A percentile compares a stretch with the other conserved stretches of the same genome.
Conservation (phyloP, 208 protist species). For the Kentomonas sorsogonicus region DNA sequence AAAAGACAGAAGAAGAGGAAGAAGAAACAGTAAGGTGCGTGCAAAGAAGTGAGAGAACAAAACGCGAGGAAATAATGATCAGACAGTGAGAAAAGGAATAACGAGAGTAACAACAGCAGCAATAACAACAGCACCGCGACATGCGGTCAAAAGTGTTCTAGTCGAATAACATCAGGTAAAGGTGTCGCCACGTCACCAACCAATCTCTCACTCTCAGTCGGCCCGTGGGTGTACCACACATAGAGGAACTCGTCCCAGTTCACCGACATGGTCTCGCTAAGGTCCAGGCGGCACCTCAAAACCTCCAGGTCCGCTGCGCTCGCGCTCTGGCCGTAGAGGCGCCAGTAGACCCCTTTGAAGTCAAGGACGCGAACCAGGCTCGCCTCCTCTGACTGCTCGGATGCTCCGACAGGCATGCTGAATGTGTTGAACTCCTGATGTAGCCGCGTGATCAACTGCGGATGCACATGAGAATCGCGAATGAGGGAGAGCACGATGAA, state of each 20-base stretch:
- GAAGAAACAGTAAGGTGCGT: slow-evolving; percentile 11
- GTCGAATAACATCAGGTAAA: no score
- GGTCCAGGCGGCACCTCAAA: slow-evolving; percentile 28
- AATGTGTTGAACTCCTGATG: slow-evolving; percentile 56
- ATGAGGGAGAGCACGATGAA: slow-evolving; percentile 60
- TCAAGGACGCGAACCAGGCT: no score
- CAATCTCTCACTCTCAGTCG: slow-evolving; percentile 9
- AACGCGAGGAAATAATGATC: not conserved
- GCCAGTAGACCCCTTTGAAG: not conserved
- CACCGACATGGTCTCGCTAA: slow-evolving; percentile 51
- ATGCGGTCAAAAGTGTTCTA: not conserved
- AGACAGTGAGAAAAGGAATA: not conserved
- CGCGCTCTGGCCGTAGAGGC: slow-evolving; percentile 29
- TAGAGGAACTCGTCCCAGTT: slow-evolving; percentile 79
- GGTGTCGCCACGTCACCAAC: not conserved
- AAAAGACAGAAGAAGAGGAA: not conserved
- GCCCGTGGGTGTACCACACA: slow-evolving; percentile 40
- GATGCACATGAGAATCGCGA: slow-evolving; percentile 43
- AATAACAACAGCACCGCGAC: not conserved
- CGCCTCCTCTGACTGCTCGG: no score
- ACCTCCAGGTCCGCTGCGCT: slow-evolving; percentile 18
- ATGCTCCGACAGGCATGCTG: no score
- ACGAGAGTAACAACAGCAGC: not conserved
- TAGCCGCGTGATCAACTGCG: slow-evolving; percentile 27
- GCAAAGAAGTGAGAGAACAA: not conserved